Base-by-base conservation (phyloP, 805 yeast species). In the Suhomyces tanzawaensis region DNA sequence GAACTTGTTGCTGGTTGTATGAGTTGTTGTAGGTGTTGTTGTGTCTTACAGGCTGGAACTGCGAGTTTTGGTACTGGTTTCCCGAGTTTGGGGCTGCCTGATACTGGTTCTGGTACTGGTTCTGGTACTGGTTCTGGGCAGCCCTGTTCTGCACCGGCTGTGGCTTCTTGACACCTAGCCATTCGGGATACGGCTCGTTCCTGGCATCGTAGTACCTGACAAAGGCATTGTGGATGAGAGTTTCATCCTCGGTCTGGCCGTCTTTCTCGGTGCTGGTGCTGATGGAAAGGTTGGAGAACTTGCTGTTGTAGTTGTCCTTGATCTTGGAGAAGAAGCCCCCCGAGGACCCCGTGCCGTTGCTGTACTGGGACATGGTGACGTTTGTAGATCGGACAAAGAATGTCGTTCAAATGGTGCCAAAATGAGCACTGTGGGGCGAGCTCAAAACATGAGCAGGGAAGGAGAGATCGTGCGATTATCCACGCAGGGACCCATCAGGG, bases 221-320 rank as follows among this genome's bases (percentile, higher is more conserved):
- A 42, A 69, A 68, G 3, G 74, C 72, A 42, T 64, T 60, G 53
- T 69, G 73, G 44, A 69, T 60, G 38, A 69, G 54, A 1, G 74
- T 69, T 22, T 63, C 70, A 32, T 62, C 61, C 26, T 59, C 68
- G 2, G 57, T 40, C 34, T 40, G 36, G 4, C 74, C 74, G 49
- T 69, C 74, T 30, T 59, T 62, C 26, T 69, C 74, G 39, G 35
- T 41, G 17, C 22, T 19, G 19, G 53, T 45, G 12, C 64, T 47
- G 7, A 66, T 41, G 2, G 69, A 57, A 25, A 69, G 52, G 31
- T 57, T 63, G 12, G 71, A 60, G 34, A 69, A 64, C 48, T 64
- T 63, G 36, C 54, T 53, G 36, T 58, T 58, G 45, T 65, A 65
- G 38, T 63, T 66, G 39, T 61, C 64, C 36, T 58, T 66, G 41